phyloP scores from a whole-genome alignment of 2,329 filamentous ascomycete species.

The Beauveria brongniartii region DNA sequence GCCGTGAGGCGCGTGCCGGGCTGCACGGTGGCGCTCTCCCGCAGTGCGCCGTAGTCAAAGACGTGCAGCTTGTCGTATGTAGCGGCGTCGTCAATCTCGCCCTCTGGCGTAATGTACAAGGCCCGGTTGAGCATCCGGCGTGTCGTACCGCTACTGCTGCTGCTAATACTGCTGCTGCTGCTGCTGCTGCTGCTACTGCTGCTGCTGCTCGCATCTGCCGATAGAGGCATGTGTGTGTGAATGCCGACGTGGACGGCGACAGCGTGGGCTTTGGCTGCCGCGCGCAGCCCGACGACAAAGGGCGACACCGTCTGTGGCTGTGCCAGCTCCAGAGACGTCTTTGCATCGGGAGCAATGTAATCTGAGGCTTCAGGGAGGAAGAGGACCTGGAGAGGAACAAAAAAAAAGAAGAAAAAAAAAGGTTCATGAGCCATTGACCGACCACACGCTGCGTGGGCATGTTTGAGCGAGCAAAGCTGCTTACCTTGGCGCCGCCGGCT shows the following conservation, averaged over 20 bases:
- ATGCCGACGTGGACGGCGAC: slow-evolving; percentile 81
- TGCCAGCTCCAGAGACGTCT: slow-evolving; percentile 64
- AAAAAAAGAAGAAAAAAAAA: too few relatives aligned
- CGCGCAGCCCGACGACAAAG: slow-evolving; percentile 69
- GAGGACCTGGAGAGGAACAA: slow-evolving; percentile 45
- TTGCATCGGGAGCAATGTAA: slow-evolving; percentile 66
- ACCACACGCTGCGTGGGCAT: background rate
- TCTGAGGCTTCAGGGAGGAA: slow-evolving; percentile 91
- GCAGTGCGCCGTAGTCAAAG: slow-evolving; percentile 59
- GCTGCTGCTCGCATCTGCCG: slow-evolving; percentile 5
- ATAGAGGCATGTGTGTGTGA: slow-evolving; percentile 55
- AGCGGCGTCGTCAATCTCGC: slow-evolving; percentile 31
- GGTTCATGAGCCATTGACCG: slow-evolving; percentile 11
- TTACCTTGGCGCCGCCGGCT: slow-evolving; percentile 67
- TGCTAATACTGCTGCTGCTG: background rate
- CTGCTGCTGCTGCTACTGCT: background rate
- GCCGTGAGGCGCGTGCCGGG: slow-evolving; percentile 53
- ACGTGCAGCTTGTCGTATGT: slow-evolving; percentile 85
- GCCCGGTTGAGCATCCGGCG: slow-evolving; percentile 41
- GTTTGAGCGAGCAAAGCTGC: slow-evolving; percentile 8
- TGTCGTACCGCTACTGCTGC: slow-evolving; percentile 11
- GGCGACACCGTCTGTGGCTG: slow-evolving; percentile 55
- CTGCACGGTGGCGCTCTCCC: slow-evolving; percentile 54
- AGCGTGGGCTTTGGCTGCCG: slow-evolving; percentile 53
- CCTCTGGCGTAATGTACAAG: slow-evolving; percentile 41